These are phyloP conservation scores for Solanum medicagineum DNA, from an alignment of 257 asterid species.

Conservation along the genomic window DNA sequence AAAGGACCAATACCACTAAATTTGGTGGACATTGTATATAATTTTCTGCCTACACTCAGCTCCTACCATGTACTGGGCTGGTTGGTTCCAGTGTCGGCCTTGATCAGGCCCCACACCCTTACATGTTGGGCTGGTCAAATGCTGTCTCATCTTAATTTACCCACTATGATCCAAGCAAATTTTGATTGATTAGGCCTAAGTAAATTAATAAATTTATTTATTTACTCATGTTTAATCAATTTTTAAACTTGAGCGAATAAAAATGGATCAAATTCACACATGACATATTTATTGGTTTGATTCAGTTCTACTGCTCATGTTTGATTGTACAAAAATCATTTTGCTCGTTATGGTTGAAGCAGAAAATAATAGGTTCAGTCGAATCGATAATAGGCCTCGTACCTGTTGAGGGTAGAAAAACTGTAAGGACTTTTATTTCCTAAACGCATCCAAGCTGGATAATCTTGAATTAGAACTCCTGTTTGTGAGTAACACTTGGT, in stretches of 20 bases:
- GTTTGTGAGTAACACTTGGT: slow-evolving; percentile 25
- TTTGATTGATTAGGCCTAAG: not conserved
- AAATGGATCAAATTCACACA: no score
- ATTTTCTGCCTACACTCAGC: not conserved
- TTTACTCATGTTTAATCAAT: no score
- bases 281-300: not conserved
- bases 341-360: not conserved
- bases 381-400: not conserved
- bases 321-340: no score
- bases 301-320: not conserved
- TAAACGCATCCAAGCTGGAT: slow-evolving; percentile 16
- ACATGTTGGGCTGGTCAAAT: not conserved
- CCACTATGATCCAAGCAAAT: not conserved
- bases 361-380: not conserved
- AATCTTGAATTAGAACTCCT: not conserved
- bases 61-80: not conserved
- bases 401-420: slow-evolving; percentile 39
- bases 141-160: not conserved
- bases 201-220: no score
- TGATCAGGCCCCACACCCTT: not conserved
- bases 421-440: slow-evolving; percentile 17
- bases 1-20: no score
- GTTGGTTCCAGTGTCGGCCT: not conserved
- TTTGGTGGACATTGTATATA: no score
- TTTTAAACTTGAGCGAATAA: no score